Percentiles rank a stretch among this genome's conserved stretches.
Evolutionary conservation across 352 stramenopile species (phyloP).

Genomic region (Phytopythium oedochilum): DNA sequence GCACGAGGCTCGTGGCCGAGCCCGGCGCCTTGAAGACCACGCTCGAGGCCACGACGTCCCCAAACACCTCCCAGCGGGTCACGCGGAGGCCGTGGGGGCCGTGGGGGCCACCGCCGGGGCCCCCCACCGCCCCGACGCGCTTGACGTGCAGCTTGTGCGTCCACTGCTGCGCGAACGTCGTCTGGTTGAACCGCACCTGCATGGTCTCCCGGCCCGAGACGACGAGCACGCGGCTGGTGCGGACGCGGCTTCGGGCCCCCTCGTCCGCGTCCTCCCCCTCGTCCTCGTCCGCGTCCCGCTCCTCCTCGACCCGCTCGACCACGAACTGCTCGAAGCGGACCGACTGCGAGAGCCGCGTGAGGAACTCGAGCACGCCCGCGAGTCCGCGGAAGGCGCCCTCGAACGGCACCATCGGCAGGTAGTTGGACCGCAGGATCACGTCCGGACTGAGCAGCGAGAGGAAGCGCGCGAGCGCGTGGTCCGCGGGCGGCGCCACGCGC

Average conservation of each 20-base stretch:
- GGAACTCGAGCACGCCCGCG: conserved; percentile 73
- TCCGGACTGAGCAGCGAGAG: conserved; percentile 78
- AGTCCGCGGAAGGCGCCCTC: conserved; percentile 79
- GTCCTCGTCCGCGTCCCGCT: conserved; percentile 30
- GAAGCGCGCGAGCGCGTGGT: conserved; percentile 65
- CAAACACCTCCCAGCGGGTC: conserved; percentile 84
- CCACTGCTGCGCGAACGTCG: conserved; percentile 86
- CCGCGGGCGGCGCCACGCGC: conserved; percentile 32
- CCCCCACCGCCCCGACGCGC: conserved; percentile 17
- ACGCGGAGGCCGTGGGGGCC: conserved; percentile 35
- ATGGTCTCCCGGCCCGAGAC: conserved; percentile 77
- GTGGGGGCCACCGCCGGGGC: too few species aligned
- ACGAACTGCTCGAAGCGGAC: conserved; percentile 74
- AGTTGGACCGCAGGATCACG: conserved; percentile 79
- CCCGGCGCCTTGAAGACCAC: conserved; percentile 80
- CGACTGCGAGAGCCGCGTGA: conserved; percentile 58
- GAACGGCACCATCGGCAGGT: conserved; percentile 88
- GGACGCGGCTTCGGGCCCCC: too few species aligned
- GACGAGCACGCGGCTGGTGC: conserved; percentile 53
- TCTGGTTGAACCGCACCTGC: conserved; percentile 78
- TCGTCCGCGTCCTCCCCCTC: conserved; percentile 11
- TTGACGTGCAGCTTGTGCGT: conserved; percentile 86
- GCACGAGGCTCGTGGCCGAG: conserved; percentile 73
- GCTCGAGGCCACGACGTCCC: conserved; percentile 80
- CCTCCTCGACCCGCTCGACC: conserved; percentile 67